These are phyloP conservation scores for Candida hungchunana DNA, from an alignment of 805 yeast genomes.

Conservation along the genomic window DNA sequence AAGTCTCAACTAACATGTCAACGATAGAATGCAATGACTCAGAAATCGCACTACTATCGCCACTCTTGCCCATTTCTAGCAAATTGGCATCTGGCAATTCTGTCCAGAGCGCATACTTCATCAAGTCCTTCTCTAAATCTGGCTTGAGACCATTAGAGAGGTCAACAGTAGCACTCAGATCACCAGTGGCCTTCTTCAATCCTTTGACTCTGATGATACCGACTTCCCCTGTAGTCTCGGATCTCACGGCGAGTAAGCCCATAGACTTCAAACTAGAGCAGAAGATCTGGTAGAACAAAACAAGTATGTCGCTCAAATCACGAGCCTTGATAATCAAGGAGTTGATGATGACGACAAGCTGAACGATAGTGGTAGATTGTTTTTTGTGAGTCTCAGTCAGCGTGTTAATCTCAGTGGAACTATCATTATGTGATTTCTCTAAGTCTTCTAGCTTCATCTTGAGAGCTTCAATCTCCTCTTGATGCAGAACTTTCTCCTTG, in stretches of 20 bases:
- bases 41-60: conserved; percentile 9
- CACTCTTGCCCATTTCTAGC: conserved; percentile 6
- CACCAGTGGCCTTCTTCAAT: conserved; percentile 42
- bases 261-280: conserved; percentile 33
- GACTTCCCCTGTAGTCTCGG: conserved; percentile 27
- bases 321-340: conserved; percentile 33
- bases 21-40: conserved; percentile 17
- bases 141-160: conserved; percentile 37
- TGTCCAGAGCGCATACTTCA: conserved; percentile 44
- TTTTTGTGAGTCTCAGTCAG: conserved; percentile 4
- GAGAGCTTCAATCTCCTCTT: conserved; percentile 46
- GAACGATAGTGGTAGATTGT: conserved; percentile 26
- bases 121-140: conserved; percentile 34
- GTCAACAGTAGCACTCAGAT: conserved; percentile 34
- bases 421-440: conserved; percentile 41
- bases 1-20: conserved; percentile 17
- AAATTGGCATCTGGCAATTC: conserved; percentile 28
- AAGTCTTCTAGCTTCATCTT: conserved; percentile 43
- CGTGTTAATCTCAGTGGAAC: conserved; percentile 1
- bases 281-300: conserved; percentile 18
- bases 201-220: conserved; percentile 78
- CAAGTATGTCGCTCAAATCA: conserved; percentile 39
- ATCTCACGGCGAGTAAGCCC: conserved; percentile 63
- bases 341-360: conserved; percentile 31
- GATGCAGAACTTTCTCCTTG: conserved; percentile 46